Conservation (phyloP, 108 stramenopile species). For the Cyclotella kingstonii region DNA sequence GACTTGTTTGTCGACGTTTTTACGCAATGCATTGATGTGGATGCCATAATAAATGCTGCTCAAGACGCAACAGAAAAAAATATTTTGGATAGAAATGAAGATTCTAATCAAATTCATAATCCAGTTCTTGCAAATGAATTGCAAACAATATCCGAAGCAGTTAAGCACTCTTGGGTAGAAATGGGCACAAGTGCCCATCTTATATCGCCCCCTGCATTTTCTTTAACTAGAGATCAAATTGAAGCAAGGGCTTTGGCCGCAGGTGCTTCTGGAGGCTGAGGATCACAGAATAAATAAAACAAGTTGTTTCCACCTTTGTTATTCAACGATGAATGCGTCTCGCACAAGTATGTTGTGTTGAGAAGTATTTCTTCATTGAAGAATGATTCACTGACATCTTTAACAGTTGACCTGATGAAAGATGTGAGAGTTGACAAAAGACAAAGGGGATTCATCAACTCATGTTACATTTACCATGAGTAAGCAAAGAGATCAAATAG, state of each 20-base stretch:
- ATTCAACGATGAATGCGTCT: too few species aligned
- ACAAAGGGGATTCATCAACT: too few species aligned
- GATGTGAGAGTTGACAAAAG: too few species aligned
- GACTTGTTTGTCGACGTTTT: conserved; percentile 57
- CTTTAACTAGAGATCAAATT: conserved; percentile 46
- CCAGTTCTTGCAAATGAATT: neutral
- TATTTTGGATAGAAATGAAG: neutral
- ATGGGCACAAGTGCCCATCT: neutral
- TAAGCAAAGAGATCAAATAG: too few species aligned
- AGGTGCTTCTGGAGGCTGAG: conserved; percentile 49
- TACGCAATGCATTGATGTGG: conserved; percentile 56
- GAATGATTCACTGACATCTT: too few species aligned
- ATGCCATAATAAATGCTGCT: conserved; percentile 49
- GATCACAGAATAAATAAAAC: conserved; percentile 28
- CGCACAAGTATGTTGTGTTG: too few species aligned
- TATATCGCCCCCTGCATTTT: neutral
- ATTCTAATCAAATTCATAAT: neutral
- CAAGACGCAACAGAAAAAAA: conserved; percentile 21
- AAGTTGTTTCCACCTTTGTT: too few species aligned
- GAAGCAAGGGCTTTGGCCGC: conserved; percentile 41
- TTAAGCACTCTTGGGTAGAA: conserved; percentile 3
- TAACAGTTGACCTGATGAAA: too few species aligned
- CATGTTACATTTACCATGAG: too few species aligned
- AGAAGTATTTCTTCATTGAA: too few species aligned
- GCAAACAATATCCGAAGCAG: neutral